These are phyloP conservation scores for Penicillium sp. DNA, from an alignment of 2,329 filamentous ascomycete genomes.

Conservation along the genomic window DNA sequence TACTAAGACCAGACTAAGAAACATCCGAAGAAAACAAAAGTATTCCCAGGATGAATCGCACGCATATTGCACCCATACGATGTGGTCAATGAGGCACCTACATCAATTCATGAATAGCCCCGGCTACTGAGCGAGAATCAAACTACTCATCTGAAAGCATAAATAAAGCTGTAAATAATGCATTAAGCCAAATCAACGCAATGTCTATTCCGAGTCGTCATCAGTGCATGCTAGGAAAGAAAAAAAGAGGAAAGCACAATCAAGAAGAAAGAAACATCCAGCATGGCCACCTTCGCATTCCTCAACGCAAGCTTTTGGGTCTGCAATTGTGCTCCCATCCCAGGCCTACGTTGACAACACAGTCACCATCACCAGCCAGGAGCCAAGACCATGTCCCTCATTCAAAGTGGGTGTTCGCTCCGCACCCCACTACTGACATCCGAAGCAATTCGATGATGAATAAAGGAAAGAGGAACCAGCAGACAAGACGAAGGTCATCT, in stretches of 20 bases:
- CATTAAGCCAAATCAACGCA: conserved; percentile 26
- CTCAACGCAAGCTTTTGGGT: conserved; percentile 2
- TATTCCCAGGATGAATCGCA: neutral
- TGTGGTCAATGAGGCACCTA: neutral
- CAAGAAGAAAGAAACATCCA: conserved; percentile 13
- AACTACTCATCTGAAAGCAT: neutral
- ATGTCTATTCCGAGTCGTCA: conserved; percentile 33
- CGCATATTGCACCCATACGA: neutral
- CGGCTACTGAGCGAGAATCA: neutral
- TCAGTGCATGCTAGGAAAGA: conserved; percentile 32
- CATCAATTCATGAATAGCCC: neutral
- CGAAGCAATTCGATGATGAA: neutral
- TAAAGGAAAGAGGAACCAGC: neutral
- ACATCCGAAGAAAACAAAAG: neutral
- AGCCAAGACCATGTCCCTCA: neutral
- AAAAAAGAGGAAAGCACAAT: conserved; percentile 6
- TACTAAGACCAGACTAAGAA: neutral
- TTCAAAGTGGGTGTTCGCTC: neutral
- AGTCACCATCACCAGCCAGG: neutral
- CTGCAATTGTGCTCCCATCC: neutral
- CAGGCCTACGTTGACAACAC: neutral
- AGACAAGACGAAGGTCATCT: neutral
- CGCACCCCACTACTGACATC: neutral
- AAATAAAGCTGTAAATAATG: conserved; percentile 21
- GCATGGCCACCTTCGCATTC: neutral